phyloP scores from a whole-genome alignment of 1,284 basidiomycete genomes.

The Papiliotrema laurentii region DNA sequence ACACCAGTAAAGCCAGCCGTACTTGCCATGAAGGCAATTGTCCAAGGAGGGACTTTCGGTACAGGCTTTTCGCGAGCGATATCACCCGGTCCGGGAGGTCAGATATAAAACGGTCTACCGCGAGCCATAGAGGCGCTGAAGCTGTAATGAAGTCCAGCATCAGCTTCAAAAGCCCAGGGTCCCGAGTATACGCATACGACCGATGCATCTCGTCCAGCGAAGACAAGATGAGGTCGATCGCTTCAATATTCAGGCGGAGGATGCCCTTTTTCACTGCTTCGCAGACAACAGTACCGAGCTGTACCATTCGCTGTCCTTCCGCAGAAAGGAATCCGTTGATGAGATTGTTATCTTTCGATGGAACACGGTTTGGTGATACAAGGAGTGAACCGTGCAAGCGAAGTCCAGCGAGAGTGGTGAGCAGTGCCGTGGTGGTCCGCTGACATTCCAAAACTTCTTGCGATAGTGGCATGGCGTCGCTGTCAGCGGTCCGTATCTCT shows the following conservation, averaged over 20 bases:
- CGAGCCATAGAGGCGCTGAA: slow-evolving; percentile 64
- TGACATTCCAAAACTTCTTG: slow-evolving; percentile 31
- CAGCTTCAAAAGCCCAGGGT: slow-evolving; percentile 56
- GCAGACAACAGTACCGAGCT: slow-evolving; percentile 59
- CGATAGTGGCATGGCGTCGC: slow-evolving; percentile 31
- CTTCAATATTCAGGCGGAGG: slow-evolving; percentile 55
- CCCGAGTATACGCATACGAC: slow-evolving; percentile 59
- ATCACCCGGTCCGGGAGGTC: slow-evolving; percentile 53
- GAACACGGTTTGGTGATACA: slow-evolving; percentile 39
- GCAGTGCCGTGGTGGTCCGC: slow-evolving; percentile 18
- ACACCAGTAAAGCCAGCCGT: slow-evolving; percentile 61
- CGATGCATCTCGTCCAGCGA: slow-evolving; percentile 56
- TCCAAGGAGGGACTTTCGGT: slow-evolving; percentile 49
- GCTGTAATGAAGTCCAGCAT: slow-evolving; percentile 62
- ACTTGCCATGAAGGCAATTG: slow-evolving; percentile 62
- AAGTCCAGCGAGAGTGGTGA: slow-evolving; percentile 31
- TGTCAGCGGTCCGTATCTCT: slow-evolving; percentile 53
- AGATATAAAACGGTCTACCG: slow-evolving; percentile 40
- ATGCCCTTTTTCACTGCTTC: slow-evolving; percentile 56
- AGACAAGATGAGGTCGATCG: slow-evolving; percentile 56
- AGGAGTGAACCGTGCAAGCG: slow-evolving; percentile 54
- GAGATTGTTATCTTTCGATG: slow-evolving; percentile 61
- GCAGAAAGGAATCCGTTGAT: slow-evolving; percentile 58
- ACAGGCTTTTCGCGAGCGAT: slow-evolving; percentile 57
- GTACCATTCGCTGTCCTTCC: slow-evolving; percentile 55